A percentile compares a stretch with the other conserved stretches of the same genome.
These are phyloP conservation scores for Quambalaria eucalypti DNA, from an alignment of 1,284 basidiomycete species.

Conservation along the genomic window DNA sequence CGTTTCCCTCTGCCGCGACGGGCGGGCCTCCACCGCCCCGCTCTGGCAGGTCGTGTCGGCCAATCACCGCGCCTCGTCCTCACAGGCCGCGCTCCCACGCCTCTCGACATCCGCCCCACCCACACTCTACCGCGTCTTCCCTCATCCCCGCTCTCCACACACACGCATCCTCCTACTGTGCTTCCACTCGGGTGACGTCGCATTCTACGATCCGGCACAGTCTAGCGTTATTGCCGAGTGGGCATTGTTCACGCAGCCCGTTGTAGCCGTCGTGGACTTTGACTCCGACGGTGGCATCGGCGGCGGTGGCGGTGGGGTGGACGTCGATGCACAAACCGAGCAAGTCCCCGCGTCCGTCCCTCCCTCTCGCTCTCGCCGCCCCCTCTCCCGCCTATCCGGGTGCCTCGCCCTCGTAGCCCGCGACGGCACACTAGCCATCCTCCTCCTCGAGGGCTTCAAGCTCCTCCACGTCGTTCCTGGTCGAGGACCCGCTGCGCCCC, in stretches of 20 bases:
- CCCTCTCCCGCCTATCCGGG: background rate
- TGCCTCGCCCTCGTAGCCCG: background rate
- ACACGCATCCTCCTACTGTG: background rate
- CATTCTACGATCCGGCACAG: background rate
- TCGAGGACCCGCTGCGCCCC: slow-evolving; percentile 48
- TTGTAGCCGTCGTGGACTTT: background rate
- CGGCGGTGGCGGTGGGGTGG: too few species aligned
- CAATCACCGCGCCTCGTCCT: background rate
- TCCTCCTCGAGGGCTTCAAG: slow-evolving; percentile 7
- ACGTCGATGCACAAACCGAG: too few species aligned
- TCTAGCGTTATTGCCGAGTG: background rate
- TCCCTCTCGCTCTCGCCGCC: too few species aligned
- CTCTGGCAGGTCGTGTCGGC: background rate
- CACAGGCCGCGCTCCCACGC: background rate
- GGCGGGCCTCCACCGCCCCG: background rate
- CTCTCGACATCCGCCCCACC: background rate
- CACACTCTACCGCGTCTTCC: too few species aligned
- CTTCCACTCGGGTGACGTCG: background rate
- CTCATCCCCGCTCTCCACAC: too few species aligned
- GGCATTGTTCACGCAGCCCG: background rate
- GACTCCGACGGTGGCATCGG: background rate
- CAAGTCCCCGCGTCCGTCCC: too few species aligned
- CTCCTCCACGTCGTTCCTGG: slow-evolving; percentile 70
- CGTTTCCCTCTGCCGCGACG: background rate
- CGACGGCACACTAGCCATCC: slow-evolving; percentile 3